These are phyloP conservation scores for Colletotrichum shisoi DNA, from an alignment of 2,329 filamentous ascomycete genomes.

Conservation along the genomic window DNA sequence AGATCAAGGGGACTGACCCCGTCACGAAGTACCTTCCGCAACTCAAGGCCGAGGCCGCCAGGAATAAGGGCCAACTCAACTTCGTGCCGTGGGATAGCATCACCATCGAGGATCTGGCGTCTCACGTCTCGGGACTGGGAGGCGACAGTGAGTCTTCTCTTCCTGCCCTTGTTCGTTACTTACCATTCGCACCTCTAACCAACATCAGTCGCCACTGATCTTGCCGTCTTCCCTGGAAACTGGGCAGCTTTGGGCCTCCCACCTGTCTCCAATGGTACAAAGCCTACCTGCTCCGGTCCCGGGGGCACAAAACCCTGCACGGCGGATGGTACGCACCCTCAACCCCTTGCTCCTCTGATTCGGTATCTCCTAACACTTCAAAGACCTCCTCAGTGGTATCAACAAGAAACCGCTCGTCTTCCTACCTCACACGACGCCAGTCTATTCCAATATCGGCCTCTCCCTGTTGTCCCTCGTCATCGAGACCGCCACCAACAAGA, in stretches of 20 bases:
- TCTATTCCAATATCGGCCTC: conserved; percentile 43
- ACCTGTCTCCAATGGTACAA: conserved; percentile 23
- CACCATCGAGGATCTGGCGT: conserved; percentile 39
- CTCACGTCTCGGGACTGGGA: conserved; percentile 39
- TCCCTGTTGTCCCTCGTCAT: conserved; percentile 41
- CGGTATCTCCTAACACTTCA: not conserved
- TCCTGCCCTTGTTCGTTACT: too few species aligned
- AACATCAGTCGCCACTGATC: conserved; percentile 26
- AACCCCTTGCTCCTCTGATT: not conserved
- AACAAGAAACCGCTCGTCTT: conserved; percentile 38
- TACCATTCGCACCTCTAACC: conserved; percentile 1
- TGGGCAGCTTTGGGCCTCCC: conserved; percentile 33
- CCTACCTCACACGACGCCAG: conserved; percentile 37
- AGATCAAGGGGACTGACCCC: conserved; percentile 44
- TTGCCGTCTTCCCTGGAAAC: conserved; percentile 26
- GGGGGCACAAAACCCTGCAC: conserved; percentile 31
- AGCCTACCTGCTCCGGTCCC: conserved; percentile 38
- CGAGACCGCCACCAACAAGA: conserved; percentile 40
- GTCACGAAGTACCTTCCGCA: conserved; percentile 44
- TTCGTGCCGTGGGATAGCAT: conserved; percentile 38
- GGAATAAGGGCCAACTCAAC: conserved; percentile 4
- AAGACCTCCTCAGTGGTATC: conserved; percentile 40
- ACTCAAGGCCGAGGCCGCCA: conserved; percentile 15
- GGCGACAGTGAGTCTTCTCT: conserved; percentile 35
- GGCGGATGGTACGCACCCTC: conserved; percentile 1